Evolutionary conservation across 1,284 basidiomycete genomes (phyloP).

Genomic region (Boletus calvinii): DNA sequence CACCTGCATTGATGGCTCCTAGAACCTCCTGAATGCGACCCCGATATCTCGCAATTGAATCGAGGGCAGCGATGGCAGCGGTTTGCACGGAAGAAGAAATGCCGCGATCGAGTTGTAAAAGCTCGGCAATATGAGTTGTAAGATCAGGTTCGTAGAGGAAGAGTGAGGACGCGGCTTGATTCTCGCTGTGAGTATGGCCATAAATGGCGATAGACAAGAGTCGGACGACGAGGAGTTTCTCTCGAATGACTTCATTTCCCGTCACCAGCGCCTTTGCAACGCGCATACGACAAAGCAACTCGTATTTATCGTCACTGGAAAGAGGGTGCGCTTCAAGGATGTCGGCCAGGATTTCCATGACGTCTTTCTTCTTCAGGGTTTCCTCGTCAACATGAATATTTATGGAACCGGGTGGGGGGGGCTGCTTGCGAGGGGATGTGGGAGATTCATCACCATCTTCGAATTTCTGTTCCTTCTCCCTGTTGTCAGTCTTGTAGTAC

Average conservation of each 20-base stretch:
- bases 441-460: slow-evolving; percentile 40
- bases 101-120: slow-evolving; percentile 76
- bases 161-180: slow-evolving; percentile 74
- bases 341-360: slow-evolving; percentile 77
- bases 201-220: slow-evolving; percentile 90
- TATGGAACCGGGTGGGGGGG: slow-evolving; percentile 48
- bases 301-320: slow-evolving; percentile 85
- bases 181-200: slow-evolving; percentile 80
- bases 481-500: slow-evolving; percentile 64
- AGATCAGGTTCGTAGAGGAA: slow-evolving; percentile 96
- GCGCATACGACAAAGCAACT: slow-evolving; percentile 86
- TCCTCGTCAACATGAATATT: slow-evolving; percentile 64
- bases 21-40: slow-evolving; percentile 84
- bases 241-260: slow-evolving; percentile 61
- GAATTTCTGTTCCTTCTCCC: slow-evolving; percentile 44
- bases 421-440: slow-evolving; percentile 39
- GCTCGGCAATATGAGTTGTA: slow-evolving; percentile 83
- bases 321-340: slow-evolving; percentile 71
- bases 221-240: slow-evolving; percentile 80
- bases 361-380: slow-evolving; percentile 54
- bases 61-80: slow-evolving; percentile 84
- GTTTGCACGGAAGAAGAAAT: slow-evolving; percentile 74
- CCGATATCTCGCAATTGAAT: slow-evolving; percentile 86
- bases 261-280: slow-evolving; percentile 67
- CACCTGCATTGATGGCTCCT: slow-evolving; percentile 89